Evolutionary conservation across 2,329 filamentous ascomycete genomes (phyloP).

Genomic region (Exophiala sp.): DNA sequence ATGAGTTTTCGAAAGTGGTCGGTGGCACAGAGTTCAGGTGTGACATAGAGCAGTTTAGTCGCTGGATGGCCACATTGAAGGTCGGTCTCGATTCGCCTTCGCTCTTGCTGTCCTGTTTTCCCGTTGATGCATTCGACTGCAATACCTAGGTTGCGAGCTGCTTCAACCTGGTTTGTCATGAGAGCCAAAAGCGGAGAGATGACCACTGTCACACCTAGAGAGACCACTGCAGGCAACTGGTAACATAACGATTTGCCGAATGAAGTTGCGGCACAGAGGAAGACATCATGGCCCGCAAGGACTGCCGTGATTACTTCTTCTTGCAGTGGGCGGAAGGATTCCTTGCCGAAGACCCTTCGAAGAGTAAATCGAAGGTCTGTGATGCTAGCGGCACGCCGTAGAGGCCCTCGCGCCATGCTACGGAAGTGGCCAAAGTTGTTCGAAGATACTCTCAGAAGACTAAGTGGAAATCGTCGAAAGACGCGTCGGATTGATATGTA

Average conservation of each 20-base stretch:
- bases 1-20: slow-evolving; percentile 74
- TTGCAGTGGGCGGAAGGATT: slow-evolving; percentile 75
- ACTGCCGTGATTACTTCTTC: slow-evolving; percentile 82
- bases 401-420: not conserved
- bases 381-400: slow-evolving; percentile 7
- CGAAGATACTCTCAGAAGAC: too few relatives aligned
- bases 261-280: slow-evolving; percentile 70
- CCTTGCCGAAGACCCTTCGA: slow-evolving; percentile 68
- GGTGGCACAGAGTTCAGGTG: slow-evolving; percentile 79
- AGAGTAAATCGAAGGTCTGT: slow-evolving; percentile 71
- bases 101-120: slow-evolving; percentile 65
- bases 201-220: slow-evolving; percentile 84
- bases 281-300: slow-evolving; percentile 81
- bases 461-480: too few relatives aligned
- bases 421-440: too few relatives aligned
- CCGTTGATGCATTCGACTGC: slow-evolving; percentile 84
- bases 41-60: slow-evolving; percentile 84
- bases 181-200: slow-evolving; percentile 83
- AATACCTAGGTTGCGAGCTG: slow-evolving; percentile 69
- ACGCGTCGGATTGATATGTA: too few relatives aligned
- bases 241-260: slow-evolving; percentile 95
- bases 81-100: slow-evolving; percentile 69
- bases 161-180: slow-evolving; percentile 93
- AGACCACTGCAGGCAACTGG: slow-evolving; percentile 83
- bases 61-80: slow-evolving; percentile 82